Conservation (phyloP, 306 rosid species). For the Cucurbita pepo region DNA sequence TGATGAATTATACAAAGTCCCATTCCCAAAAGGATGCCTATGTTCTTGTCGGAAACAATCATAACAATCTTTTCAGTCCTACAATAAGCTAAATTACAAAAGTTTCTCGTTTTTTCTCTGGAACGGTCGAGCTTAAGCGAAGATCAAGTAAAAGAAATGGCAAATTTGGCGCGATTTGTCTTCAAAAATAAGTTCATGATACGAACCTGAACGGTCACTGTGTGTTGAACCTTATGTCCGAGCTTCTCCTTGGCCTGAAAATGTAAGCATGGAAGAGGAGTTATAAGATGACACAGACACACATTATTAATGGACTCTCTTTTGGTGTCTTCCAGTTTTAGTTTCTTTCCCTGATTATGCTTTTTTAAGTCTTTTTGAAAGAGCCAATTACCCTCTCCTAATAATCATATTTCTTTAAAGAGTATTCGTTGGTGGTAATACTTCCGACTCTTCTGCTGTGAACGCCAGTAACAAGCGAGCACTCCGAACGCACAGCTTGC, state of each 20-base stretch:
- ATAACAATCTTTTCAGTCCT: background rate
- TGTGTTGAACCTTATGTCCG: slow-evolving; percentile 30
- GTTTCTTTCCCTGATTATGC: slow-evolving; percentile 9
- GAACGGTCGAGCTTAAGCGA: background rate
- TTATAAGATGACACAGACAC: slow-evolving; percentile 3
- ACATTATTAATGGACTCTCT: background rate
- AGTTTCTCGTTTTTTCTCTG: background rate
- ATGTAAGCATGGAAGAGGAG: slow-evolving; percentile 21
- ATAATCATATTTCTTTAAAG: slow-evolving; percentile 86
- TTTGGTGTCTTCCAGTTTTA: background rate
- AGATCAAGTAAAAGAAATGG: background rate
- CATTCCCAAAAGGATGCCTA: background rate
- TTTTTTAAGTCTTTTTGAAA: slow-evolving; percentile 28
- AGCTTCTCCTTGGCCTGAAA: slow-evolving; percentile 88
- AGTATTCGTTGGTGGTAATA: slow-evolving; percentile 82
- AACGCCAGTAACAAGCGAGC: slow-evolving; percentile 98
- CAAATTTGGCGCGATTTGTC: background rate
- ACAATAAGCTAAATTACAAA: background rate
- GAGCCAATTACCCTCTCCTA: slow-evolving; percentile 81
- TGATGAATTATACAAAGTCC: background rate
- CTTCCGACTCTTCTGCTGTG: slow-evolving; percentile 98
- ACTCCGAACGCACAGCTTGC: slow-evolving; percentile 99
- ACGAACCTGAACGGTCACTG: background rate
- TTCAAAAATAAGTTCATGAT: slow-evolving; percentile 1
- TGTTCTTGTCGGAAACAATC: background rate